These are phyloP conservation scores for Cruciata laevipes DNA, from an alignment of 257 asterid species.

Conservation along the genomic window DNA sequence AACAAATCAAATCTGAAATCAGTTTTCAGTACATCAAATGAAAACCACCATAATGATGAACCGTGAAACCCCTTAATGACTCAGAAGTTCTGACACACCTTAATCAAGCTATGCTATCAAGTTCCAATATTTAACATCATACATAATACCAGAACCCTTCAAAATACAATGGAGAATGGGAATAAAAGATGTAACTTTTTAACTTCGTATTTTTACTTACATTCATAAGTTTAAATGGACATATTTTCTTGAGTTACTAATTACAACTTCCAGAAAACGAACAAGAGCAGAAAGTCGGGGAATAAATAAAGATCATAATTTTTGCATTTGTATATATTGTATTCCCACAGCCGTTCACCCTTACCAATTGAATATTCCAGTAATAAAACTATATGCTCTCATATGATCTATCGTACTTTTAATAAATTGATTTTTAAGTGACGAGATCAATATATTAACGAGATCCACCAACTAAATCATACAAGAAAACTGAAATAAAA, in stretches of 20 bases:
- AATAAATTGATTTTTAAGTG: neutral
- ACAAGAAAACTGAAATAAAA: neutral
- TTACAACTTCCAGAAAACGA: neutral
- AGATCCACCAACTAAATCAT: neutral
- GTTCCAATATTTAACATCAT: neutral
- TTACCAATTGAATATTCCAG: neutral
- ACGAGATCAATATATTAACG: neutral
- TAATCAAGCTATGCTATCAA: neutral
- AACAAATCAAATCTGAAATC: neutral
- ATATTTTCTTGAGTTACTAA: neutral
- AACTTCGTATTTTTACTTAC: neutral
- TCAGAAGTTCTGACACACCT: neutral
- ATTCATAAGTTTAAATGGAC: neutral
- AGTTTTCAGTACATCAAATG: neutral
- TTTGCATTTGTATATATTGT: no score
- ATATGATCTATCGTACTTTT: no score
- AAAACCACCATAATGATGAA: neutral
- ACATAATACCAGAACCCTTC: neutral
- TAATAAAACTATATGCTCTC: neutral
- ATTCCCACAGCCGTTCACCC: neutral
- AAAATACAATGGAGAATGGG: neutral
- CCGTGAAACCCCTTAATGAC: no score
- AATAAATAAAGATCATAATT: neutral
- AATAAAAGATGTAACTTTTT: neutral
- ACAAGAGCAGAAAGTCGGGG: neutral